Conservation (phyloP, 805 yeast genomes). For the Wickerhamomyces pijperi region DNA sequence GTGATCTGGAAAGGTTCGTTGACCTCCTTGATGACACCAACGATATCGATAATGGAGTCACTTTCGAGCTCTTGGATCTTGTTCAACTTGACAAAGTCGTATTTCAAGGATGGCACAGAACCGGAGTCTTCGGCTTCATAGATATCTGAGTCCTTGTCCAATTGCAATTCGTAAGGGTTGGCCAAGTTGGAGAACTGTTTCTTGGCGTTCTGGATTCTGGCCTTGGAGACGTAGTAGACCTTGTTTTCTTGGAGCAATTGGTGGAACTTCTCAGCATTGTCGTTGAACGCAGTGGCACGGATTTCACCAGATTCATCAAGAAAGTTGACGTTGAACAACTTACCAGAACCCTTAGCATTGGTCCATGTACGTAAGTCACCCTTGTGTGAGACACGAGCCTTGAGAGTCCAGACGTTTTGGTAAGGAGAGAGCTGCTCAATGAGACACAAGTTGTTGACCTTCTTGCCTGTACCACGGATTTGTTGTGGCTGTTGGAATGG, state of each 20-base stretch:
- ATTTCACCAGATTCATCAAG: conserved; percentile 94
- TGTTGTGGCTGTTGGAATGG: conserved; percentile 1
- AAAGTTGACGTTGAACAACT: conserved; percentile 77
- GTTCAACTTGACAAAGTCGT: conserved; percentile 61
- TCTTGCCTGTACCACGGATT: conserved; percentile 13
- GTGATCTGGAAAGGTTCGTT: conserved; percentile 68
- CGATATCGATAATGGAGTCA: conserved; percentile 69
- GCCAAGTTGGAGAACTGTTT: conserved; percentile 74
- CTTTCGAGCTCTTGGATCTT: conserved; percentile 57
- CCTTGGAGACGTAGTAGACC: conserved; percentile 75
- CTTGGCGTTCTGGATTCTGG: conserved; percentile 72
- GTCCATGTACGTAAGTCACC: conserved; percentile 84
- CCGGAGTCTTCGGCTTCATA: conserved; percentile 54
- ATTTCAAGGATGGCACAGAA: conserved; percentile 70
- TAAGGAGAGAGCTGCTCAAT: conserved; percentile 88
- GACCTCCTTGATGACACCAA: conserved; percentile 76
- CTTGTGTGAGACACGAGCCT: conserved; percentile 83
- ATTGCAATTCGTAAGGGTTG: conserved; percentile 79
- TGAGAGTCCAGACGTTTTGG: conserved; percentile 83
- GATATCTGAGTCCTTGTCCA: conserved; percentile 71
- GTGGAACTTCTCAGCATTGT: conserved; percentile 69
- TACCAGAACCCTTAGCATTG: conserved; percentile 80
- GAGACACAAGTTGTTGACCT: conserved; percentile 42
- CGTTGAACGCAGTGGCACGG: conserved; percentile 89
- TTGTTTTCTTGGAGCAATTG: conserved; percentile 78